Evolutionary conservation across 441 rosid species (phyloP), one percentile per base, ranked within the genome.

Genomic region (Corymbia citriodora): DNA sequence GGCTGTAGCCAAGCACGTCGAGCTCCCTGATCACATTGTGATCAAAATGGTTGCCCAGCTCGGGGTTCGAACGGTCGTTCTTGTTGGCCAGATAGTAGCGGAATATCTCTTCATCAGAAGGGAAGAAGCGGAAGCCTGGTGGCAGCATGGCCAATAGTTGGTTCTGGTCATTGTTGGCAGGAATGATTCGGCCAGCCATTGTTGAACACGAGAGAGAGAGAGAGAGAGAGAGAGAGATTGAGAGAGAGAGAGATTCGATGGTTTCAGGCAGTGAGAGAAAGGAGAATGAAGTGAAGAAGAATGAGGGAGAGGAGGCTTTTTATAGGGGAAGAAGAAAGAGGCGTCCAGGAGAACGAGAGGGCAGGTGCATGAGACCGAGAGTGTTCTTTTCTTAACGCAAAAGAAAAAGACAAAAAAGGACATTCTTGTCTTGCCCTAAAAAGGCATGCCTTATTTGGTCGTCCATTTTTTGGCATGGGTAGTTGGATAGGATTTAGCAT

Each of bases 81-180:
- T 95, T 95, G 85, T 79, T 63, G 27, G 91, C 52, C 52, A 95
- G 96, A 90, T 94, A 94, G 91, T 92, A 86, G 55, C 85, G 45
- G 63, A 95, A 89, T 87, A 95, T 89, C 52, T 95, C 92, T 25
- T 94, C 90, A 8, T 93, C 95, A 57, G 97, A 95, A 14, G 97
- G 98, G 89, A 68, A 88, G 82, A 95, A 95, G 52, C 92, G 92
- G 90, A 90, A 94, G 23, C 97, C 96, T 0, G 94, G 95, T 4
- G 95, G 95, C 7, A 92, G 90, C 70, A 63, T 8, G 8, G 70
- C 31, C 33, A 63, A 6, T 3, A 6, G 12, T 27, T 17, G 15
- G 27, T 63, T 29, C 70, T 29, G 31, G 33, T 63, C 31, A 31
- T 61, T 61, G 68, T 63, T 63, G 33, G 13, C 70, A 63, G 16